Percentiles rank a stretch among this genome's conserved stretches.
Evolutionary conservation across 148 eudicot genomes (phyloP).

Genomic region (Rhododendron vialii): DNA sequence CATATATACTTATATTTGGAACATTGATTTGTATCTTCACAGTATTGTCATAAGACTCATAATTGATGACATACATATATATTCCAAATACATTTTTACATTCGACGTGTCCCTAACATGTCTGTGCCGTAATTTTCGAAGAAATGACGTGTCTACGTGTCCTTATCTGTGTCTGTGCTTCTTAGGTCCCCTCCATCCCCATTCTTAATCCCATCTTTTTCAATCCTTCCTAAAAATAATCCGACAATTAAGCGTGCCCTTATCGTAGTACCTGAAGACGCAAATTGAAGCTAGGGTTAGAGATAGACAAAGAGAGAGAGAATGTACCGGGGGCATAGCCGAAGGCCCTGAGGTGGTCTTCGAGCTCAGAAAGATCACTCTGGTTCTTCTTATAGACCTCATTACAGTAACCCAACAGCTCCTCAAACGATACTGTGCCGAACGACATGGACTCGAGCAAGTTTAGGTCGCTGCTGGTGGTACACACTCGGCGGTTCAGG

Average conservation of each 20-base stretch:
- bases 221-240: neutral
- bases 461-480: constrained; percentile 53
- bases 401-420: constrained; percentile 81
- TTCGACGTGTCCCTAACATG: too few species aligned
- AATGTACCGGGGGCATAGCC: constrained; percentile 43
- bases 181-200: neutral
- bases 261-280: neutral
- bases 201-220: too few species aligned
- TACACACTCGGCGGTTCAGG: constrained; percentile 52
- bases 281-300: neutral
- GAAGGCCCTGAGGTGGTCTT: constrained; percentile 35
- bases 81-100: too few species aligned
- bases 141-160: too few species aligned
- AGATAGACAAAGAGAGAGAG: neutral
- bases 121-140: too few species aligned
- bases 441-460: constrained; percentile 78
- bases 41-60: too few species aligned
- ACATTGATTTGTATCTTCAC: too few species aligned
- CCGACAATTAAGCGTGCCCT: neutral
- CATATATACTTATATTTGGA: too few species aligned
- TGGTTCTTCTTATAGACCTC: constrained; percentile 69
- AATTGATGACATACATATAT: too few species aligned
- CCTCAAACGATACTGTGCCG: constrained; percentile 84
- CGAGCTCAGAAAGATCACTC: constrained; percentile 41
- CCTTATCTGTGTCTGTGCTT: too few species aligned